A percentile compares a stretch with the other conserved stretches of the same genome.
These are phyloP conservation scores for Elsinoe fawcettii DNA, from an alignment of 2,329 filamentous ascomycete genomes.

Conservation along the genomic window DNA sequence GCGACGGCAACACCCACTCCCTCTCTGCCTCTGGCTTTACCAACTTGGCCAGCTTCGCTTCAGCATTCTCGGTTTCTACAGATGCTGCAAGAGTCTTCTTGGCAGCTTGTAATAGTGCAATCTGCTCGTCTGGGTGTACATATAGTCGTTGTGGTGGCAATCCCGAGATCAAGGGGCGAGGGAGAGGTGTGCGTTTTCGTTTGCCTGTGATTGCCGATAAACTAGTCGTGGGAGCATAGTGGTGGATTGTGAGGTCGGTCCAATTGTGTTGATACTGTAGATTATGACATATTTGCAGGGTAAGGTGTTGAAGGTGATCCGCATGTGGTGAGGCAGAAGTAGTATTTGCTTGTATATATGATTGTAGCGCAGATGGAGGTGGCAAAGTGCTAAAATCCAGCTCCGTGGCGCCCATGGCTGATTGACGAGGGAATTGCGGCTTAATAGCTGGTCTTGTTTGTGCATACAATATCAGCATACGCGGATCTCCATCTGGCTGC, in stretches of 20 bases:
- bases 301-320: conserved; percentile 40
- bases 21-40: conserved; percentile 43
- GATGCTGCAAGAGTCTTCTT: conserved; percentile 28
- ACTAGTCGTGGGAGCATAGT: conserved; percentile 30
- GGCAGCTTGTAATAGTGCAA: conserved; percentile 56
- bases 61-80: conserved; percentile 17
- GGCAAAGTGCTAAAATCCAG: background rate
- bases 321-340: conserved; percentile 18
- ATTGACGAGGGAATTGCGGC: background rate
- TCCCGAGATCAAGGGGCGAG: conserved; percentile 61
- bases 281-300: conserved; percentile 59
- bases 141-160: conserved; percentile 67
- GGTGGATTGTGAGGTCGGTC: conserved; percentile 53
- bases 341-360: conserved; percentile 17
- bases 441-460: too few species aligned
- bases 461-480: background rate
- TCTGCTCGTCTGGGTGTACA: conserved; percentile 74
- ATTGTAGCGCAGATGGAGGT: conserved; percentile 20
- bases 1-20: conserved; percentile 72
- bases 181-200: conserved; percentile 32
- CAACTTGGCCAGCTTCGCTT: conserved; percentile 15
- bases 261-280: conserved; percentile 70
- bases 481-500: too few species aligned
- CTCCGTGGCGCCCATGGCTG: background rate
- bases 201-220: conserved; percentile 14